Percentiles rank a stretch among this genome's conserved stretches.
Evolutionary conservation across 768 basidiomycete species (phyloP).

Genomic region (Coprinopsis strossmayeri): DNA sequence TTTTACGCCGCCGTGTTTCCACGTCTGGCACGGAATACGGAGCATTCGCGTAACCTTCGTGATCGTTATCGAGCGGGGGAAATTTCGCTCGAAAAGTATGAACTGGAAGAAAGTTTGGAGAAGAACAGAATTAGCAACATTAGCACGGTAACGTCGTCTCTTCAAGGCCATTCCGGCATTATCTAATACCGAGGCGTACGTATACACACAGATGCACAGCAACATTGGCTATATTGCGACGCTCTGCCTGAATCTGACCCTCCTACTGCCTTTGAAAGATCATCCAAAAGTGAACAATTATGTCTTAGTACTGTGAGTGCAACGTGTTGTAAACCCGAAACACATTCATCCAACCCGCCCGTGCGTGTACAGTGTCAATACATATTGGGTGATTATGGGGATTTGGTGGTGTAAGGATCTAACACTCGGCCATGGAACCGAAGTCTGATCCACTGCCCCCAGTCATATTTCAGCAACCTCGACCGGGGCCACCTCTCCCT

Average conservation of each 20-base stretch:
- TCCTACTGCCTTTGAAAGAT: constrained; percentile 55
- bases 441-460: not conserved
- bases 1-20: constrained; percentile 80
- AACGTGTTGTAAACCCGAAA: not conserved
- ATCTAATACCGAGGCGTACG: too few relatives aligned
- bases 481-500: constrained; percentile 74
- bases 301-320: constrained; percentile 55
- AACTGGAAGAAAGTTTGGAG: constrained; percentile 69
- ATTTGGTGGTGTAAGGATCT: constrained; percentile 82
- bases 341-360: not conserved
- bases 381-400: constrained; percentile 72
- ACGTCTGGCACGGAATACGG: constrained; percentile 73
- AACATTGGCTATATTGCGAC: constrained; percentile 70
- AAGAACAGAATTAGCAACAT: constrained; percentile 85
- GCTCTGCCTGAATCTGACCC: constrained; percentile 58
- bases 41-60: constrained; percentile 47
- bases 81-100: constrained; percentile 56
- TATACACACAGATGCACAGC: constrained; percentile 59
- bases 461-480: constrained; percentile 84
- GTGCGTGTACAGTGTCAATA: constrained; percentile 44
- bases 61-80: constrained; percentile 55
- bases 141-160: constrained; percentile 50
- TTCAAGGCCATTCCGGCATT: not conserved
- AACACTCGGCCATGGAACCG: not conserved
- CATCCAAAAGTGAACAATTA: constrained; percentile 71